These are phyloP conservation scores for Nothopassalora personata DNA, from an alignment of 2,329 filamentous ascomycete genomes.

Conservation along the genomic window DNA sequence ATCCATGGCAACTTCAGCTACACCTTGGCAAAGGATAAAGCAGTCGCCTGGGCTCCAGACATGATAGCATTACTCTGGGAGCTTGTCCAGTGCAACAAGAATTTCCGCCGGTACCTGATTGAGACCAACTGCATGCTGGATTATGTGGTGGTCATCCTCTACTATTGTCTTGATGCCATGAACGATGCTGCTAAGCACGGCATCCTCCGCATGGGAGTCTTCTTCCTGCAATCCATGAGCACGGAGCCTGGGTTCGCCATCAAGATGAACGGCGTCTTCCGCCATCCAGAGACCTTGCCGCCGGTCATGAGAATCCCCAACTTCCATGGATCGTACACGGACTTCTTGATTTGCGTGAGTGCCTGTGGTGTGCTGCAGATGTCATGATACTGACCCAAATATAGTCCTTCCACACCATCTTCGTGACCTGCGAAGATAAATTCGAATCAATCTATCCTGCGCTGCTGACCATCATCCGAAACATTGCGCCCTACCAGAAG, in stretches of 20 bases:
- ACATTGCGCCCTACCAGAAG: conserved; percentile 79
- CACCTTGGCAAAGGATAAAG: conserved; percentile 74
- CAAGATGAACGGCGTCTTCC: conserved; percentile 83
- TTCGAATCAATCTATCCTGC: conserved; percentile 77
- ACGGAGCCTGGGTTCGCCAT: conserved; percentile 86
- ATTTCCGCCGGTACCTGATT: conserved; percentile 93
- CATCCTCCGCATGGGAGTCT: conserved; percentile 94
- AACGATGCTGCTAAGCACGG: conserved; percentile 83
- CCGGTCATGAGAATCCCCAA: conserved; percentile 71
- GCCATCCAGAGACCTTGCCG: conserved; percentile 82
- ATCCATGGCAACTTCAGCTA: conserved; percentile 81
- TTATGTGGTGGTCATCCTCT: conserved; percentile 83
- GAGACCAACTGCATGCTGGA: conserved; percentile 91
- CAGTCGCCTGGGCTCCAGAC: conserved; percentile 83
- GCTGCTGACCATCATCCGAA: conserved; percentile 85
- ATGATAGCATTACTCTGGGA: conserved; percentile 99
- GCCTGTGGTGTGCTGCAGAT: conserved; percentile 22
- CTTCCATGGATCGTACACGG: conserved; percentile 85
- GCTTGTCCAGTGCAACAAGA: conserved; percentile 91
- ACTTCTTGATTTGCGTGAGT: conserved; percentile 83
- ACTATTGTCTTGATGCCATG: conserved; percentile 88
- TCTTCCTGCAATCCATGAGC: conserved; percentile 88
- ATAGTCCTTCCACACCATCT: conserved; percentile 83
- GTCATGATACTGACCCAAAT: conserved; percentile 7
- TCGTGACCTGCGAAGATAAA: conserved; percentile 76